Conservation (phyloP, 129 eudicot genomes). For the Gnaphalium uliginosum region DNA sequence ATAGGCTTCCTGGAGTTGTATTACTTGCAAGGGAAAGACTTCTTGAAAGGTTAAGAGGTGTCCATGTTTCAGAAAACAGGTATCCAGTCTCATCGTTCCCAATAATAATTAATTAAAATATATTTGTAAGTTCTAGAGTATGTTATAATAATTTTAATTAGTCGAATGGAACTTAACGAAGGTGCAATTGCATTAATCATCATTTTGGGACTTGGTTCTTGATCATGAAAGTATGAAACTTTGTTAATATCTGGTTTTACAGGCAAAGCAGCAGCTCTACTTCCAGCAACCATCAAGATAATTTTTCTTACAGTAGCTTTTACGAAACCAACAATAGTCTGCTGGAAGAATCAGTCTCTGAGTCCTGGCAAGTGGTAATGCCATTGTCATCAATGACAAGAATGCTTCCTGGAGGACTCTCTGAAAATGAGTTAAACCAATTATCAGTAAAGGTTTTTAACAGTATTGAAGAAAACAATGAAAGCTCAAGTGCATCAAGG, state of each 20-base stretch:
- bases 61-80: conserved; percentile 61
- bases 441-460: conserved; percentile 32
- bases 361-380: not conserved
- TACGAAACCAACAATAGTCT: conserved; percentile 42
- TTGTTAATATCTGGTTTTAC: conserved; percentile 9
- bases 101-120: not conserved
- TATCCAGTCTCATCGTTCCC: conserved; percentile 1
- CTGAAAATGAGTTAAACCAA: not conserved
- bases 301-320: conserved; percentile 27
- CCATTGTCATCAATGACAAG: not conserved
- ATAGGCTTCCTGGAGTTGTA: conserved; percentile 88
- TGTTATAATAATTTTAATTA: not conserved
- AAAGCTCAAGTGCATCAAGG: conserved; percentile 36
- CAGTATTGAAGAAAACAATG: conserved; percentile 19
- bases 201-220: not conserved
- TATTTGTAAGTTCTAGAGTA: not conserved
- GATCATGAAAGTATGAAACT: not conserved
- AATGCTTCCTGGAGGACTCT: not conserved
- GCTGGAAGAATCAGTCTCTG: conserved; percentile 30
- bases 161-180: not conserved
- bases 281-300: conserved; percentile 28
- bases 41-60: conserved; percentile 76
- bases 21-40: conserved; percentile 93
- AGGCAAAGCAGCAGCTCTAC: conserved; percentile 46
- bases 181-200: not conserved